Evolutionary conservation across 805 yeast species (phyloP), one percentile per base, ranked within the genome.

Genomic region (Cyberlindnera samutprakarnensis): DNA sequence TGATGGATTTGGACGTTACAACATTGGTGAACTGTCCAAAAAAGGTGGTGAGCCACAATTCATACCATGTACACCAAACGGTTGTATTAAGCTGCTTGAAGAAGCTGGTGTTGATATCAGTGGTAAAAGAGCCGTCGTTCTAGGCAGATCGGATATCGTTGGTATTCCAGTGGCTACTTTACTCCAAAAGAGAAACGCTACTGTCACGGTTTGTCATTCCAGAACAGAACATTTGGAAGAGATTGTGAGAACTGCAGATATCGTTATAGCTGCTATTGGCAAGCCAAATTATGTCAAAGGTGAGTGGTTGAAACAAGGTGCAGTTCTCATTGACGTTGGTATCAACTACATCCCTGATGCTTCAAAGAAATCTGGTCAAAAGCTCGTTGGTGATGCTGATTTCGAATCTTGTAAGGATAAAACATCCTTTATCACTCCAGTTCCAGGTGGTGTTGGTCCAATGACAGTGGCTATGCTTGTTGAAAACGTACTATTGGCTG

Each of bases 371-470:
- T 66, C 78, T 4, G 92, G 92, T 28, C 65, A 68, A 44, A 71
- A 73, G 54, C 66, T 81, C 57, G 87, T 79, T 33, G 94, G 94
- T 38, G 94, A 83, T 52, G 85, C 76, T 36, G 85, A 80, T 36
- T 80, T 66, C 43, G 75, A 67, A 29, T 59, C 68, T 23, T 75
- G 78, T 35, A 59, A 62, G 32, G 57, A 62, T 23, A 70, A 65
- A 42, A 78, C 87, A 5, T 65, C 78, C 7, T 66, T 68, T 46
- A 65, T 82, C 42, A 83, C 94, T n/a, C 94, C 94, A 8, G 94
- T 83, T 37, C 94, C 94, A 32, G 94, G 94, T 54, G 94, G 94
- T 44, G 94, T 83, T 42, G 94, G 94, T 32, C 94, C 94, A 52
- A 83, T 83, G 94, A 83, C 94, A 11, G 90, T 83, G 28, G 92